Evolutionary conservation across 495 filamentous ascomycete genomes (phyloP).

Genomic region (Neohortaea acidophila): DNA sequence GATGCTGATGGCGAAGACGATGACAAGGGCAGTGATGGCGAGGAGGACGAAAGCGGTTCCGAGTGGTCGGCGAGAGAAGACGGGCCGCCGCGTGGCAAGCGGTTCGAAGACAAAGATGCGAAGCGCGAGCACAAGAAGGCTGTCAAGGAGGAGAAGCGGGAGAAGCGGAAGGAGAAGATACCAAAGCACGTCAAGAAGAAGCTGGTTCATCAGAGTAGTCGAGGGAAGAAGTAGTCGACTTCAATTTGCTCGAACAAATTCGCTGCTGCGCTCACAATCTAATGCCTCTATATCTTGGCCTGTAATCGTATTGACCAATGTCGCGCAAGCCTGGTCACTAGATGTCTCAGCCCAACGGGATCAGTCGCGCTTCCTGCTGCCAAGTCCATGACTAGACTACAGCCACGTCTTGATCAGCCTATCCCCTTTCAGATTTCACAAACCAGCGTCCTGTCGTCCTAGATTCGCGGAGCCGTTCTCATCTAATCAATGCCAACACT

Average conservation of each 20-base stretch:
- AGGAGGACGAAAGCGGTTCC: conserved; percentile 22
- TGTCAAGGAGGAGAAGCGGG: conserved; percentile 88
- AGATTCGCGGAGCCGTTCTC: neutral
- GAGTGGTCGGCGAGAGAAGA: conserved; percentile 7
- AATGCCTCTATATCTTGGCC: too few species aligned
- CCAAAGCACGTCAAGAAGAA: conserved; percentile 88
- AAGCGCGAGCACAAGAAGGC: conserved; percentile 62
- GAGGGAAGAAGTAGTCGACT: conserved; percentile 25
- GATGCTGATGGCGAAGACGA: conserved; percentile 29
- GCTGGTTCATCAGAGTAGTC: conserved; percentile 37
- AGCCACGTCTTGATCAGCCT: too few species aligned
- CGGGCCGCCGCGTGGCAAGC: conserved; percentile 65
- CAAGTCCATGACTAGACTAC: too few species aligned
- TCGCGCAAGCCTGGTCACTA: too few species aligned
- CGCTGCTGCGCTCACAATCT: too few species aligned
- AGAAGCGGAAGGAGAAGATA: conserved; percentile 84
- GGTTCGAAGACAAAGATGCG: conserved; percentile 75
- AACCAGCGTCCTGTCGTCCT: too few species aligned
- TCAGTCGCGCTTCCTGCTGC: too few species aligned
- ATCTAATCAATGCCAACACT: too few species aligned
- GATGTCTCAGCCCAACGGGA: too few species aligned
- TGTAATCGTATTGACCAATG: too few species aligned
- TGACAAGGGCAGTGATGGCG: conserved; percentile 20
- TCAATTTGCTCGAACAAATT: too few species aligned
- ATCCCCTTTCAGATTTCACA: too few species aligned